phyloP scores from a whole-genome alignment of 2,329 filamentous ascomycete genomes.

The Cadophora malorum region DNA sequence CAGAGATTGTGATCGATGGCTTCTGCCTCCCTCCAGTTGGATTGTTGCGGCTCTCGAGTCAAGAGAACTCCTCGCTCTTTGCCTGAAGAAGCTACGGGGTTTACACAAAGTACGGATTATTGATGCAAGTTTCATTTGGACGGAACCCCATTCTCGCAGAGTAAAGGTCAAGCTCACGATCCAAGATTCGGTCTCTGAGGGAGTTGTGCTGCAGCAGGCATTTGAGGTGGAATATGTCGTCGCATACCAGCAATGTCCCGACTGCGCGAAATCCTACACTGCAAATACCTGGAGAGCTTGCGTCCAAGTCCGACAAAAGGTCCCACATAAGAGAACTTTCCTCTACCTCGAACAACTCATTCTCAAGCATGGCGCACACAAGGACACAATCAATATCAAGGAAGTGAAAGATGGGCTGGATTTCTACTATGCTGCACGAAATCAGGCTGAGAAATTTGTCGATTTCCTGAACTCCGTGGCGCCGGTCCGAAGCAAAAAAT shows the following conservation, averaged over 20 bases:
- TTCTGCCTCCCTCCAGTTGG: conserved; percentile 87
- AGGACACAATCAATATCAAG: conserved; percentile 97
- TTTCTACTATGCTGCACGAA: conserved; percentile 90
- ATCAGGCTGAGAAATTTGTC: conserved; percentile 90
- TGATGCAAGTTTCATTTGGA: conserved; percentile 97
- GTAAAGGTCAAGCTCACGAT: conserved; percentile 96
- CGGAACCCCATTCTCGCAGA: conserved; percentile 91
- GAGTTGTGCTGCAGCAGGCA: conserved; percentile 81
- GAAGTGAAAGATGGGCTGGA: conserved; percentile 95
- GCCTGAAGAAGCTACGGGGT: conserved; percentile 85
- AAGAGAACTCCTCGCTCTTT: conserved; percentile 89
- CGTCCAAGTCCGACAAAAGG: conserved; percentile 96
- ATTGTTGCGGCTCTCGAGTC: conserved; percentile 85
- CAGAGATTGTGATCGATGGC: conserved; percentile 92
- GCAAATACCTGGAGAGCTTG: conserved; percentile 93
- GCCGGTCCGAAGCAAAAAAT: conserved; percentile 80
- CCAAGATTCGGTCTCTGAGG: conserved; percentile 71
- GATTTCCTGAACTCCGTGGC: conserved; percentile 87
- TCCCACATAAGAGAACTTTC: conserved; percentile 90
- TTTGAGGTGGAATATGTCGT: conserved; percentile 96
- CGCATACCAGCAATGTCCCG: conserved; percentile 90
- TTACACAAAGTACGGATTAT: conserved; percentile 91
- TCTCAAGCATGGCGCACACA: conserved; percentile 89
- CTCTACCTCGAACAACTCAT: conserved; percentile 91
- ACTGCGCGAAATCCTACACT: conserved; percentile 95